Base-by-base conservation (phyloP, 2,329 filamentous ascomycete species). In the Aspergillus brasiliensis region DNA sequence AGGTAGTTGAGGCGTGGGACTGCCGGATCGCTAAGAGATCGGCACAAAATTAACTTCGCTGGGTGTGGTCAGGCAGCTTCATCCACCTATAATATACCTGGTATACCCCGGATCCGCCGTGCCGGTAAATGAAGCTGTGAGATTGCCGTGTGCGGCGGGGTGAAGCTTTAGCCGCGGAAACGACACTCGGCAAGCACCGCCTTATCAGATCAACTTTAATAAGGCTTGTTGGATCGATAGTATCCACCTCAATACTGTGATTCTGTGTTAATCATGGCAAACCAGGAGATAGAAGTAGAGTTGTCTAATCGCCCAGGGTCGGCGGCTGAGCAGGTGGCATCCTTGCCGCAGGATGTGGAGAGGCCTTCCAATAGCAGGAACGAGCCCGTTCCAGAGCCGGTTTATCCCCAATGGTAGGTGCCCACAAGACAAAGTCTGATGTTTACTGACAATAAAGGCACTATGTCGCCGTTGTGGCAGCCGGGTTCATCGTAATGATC, bases 401-500 rank as follows among this genome's bases (percentile, higher is more conserved):
- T 48, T 10, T 48, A 48, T 48, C 17, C 46, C 13, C 46, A 48
- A 17, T 48, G 46, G 46, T 48, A 48, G 42, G 2, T 6, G 25
- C 42, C 3, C 19, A 25, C 3, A 11, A 10, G 7, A 25, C 19
- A 23, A 13, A 25, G 17, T 1, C 34, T 6, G 25, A 6, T 25
- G 25, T 1, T 8, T 25, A 6, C 51, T 53, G 19, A 53, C 51
- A 37, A 6, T 3, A 5, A 51, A 61, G 59, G 55, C 47, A 62
- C 44, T 61, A 56, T 52, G 47, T 51, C 7, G n/a, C 65, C 6
- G 57, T 72, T 25, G 63, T 70, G 8, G 58, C 51, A 3, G 63
- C 68, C 13, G 67, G 71, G 38, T 73, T 73, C 51, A 62, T 68
- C 13, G 63, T 73, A 8, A 75, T 72, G 62, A 73, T 75, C 56